Evolutionary conservation across 2,329 filamentous ascomycete species (phyloP), one percentile per base, ranked within the genome.

Genomic region (Botrytis hyacinthi): DNA sequence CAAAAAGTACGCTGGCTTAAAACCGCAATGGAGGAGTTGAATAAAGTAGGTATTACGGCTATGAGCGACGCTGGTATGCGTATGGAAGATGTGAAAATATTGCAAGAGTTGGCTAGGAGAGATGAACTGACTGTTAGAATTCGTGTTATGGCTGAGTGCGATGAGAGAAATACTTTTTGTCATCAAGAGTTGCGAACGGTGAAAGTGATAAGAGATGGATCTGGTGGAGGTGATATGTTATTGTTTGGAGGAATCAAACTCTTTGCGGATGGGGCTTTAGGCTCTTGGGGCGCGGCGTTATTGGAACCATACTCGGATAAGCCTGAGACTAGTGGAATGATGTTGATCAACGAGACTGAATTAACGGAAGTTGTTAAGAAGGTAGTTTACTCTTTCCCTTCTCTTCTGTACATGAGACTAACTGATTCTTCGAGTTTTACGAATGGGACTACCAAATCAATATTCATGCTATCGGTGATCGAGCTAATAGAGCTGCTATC

Each of bases 401-500:
- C 4, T 18, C 63, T 61, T 18, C 2, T n/a, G 3, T 29, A 26
- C 4, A 54, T 22, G n/a, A 60, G 66, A n/a, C 16, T 57, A 46
- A 40, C 73, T 76, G 29, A 77, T 32, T 12, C 40, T 3, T 44
- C 10, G n/a, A 86, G 42, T 93, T 91, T 89, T 26, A 81, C 81
- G 3, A 85, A 84, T 51, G 89, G 88, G 20, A 72, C 14, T 92
- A 86, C 77, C 91, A 93, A 79, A 90, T 93, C 73, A 91, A 91
- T 78, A 91, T 93, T 74, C 91, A 93, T 80, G 91, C 90, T 66
- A 93, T 93, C 73, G 91, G 91, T 14, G 91, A 93, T 80, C 84
- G 88, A 7, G 91, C 91, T 26, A 92, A 92, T 79, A 86, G 90
- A 40, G 84, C 88, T 46, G 89, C 89, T 73, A 82, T 93, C 62